Evolutionary conservation across 1,284 basidiomycete genomes (phyloP).

Genomic region (Bjerkandera adusta): DNA sequence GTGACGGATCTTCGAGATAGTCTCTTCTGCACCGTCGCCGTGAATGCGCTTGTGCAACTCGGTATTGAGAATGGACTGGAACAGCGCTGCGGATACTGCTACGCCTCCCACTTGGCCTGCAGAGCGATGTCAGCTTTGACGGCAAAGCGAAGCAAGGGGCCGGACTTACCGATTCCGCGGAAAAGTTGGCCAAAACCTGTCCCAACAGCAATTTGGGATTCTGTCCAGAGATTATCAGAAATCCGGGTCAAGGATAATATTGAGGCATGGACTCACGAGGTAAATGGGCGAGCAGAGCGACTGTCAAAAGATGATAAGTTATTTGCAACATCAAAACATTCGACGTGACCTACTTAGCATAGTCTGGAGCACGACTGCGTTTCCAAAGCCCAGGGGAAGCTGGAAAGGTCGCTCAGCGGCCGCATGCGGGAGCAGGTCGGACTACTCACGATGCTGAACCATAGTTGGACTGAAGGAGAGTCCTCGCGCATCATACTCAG

Average conservation of each 20-base stretch:
- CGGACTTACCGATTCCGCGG: conserved; percentile 62
- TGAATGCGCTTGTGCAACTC: conserved; percentile 66
- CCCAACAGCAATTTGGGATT: conserved; percentile 70
- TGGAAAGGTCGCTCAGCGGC: conserved; percentile 21
- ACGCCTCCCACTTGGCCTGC: conserved; percentile 83
- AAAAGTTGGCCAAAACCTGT: conserved; percentile 83
- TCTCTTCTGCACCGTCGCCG: conserved; percentile 55
- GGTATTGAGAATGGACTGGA: conserved; percentile 65
- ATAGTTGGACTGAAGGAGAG: conserved; percentile 60
- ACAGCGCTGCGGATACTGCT: conserved; percentile 75
- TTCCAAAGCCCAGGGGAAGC: conserved; percentile 77
- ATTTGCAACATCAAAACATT: neutral
- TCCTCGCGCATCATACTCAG: conserved; percentile 56
- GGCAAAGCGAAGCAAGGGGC: neutral
- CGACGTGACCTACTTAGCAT: conserved; percentile 53
- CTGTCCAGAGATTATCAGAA: conserved; percentile 26
- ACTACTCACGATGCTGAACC: conserved; percentile 70
- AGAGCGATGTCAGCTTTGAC: neutral
- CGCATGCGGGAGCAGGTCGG: neutral
- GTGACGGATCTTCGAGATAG: conserved; percentile 69
- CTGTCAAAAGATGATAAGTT: conserved; percentile 32
- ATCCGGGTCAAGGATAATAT: conserved; percentile 4
- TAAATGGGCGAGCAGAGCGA: conserved; percentile 71
- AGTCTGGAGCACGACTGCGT: conserved; percentile 79
- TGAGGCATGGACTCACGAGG: conserved; percentile 44